Evolutionary conservation across 768 basidiomycete genomes (phyloP).

Genomic region (Amanita brunnescens): DNA sequence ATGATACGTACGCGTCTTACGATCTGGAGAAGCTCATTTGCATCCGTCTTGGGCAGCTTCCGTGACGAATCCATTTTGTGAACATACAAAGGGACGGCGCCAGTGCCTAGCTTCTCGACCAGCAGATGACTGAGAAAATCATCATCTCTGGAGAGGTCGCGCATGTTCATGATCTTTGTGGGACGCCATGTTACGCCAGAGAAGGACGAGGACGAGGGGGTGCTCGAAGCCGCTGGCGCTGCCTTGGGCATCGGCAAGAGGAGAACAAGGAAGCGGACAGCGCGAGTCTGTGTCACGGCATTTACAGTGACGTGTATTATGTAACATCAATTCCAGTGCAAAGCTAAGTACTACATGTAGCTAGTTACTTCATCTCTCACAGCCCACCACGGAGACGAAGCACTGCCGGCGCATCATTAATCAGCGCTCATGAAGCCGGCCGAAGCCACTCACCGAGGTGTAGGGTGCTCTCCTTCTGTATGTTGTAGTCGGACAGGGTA

Average conservation of each 20-base stretch:
- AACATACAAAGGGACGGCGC: constrained; percentile 69
- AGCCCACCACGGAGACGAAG: constrained; percentile 35
- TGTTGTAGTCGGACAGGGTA: constrained; percentile 64
- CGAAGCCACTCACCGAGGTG: constrained; percentile 30
- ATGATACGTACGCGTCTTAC: constrained; percentile 63
- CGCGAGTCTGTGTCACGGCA: constrained; percentile 15
- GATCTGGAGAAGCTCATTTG: constrained; percentile 57
- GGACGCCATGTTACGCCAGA: constrained; percentile 55
- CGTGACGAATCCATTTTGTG: constrained; percentile 85
- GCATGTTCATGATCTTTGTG: constrained; percentile 86
- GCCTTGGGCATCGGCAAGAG: constrained; percentile 8
- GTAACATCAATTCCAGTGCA: constrained; percentile 1
- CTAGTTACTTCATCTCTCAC: constrained; percentile 8
- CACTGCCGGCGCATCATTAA: constrained; percentile 19
- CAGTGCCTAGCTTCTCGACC: constrained; percentile 83
- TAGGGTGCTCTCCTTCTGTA: constrained; percentile 60
- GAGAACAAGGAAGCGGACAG: constrained; percentile 15
- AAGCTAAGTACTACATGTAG: too few relatives aligned
- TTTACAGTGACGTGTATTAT: constrained; percentile 12
- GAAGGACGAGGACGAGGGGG: constrained; percentile 15
- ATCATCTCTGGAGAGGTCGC: constrained; percentile 84
- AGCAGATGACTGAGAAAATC: constrained; percentile 86
- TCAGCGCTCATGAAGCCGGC: background rate
- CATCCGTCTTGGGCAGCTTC: constrained; percentile 67
- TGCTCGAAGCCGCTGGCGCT: constrained; percentile 22